Conservation (phyloP, 306 rosid genomes). For the Biancaea sappan region DNA sequence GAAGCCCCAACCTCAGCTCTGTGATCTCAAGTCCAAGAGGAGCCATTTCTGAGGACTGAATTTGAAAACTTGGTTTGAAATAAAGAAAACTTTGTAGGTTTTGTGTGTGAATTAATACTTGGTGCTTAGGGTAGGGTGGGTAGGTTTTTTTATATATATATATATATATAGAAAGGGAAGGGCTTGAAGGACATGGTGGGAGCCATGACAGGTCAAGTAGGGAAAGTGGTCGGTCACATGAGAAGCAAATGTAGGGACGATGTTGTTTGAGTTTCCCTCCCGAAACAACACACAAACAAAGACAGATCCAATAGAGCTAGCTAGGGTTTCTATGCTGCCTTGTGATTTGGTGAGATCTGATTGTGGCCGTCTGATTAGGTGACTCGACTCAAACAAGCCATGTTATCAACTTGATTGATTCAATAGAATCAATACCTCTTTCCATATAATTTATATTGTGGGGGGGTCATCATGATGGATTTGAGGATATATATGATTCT, state of each 20-base stretch:
- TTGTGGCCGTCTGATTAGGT: constrained; percentile 48
- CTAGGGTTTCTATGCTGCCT: constrained; percentile 42
- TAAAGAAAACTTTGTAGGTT: neutral
- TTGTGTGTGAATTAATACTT: neutral
- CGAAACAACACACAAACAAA: constrained; percentile 37
- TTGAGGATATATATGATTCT: neutral
- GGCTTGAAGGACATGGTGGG: constrained; percentile 36
- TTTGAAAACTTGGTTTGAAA: neutral
- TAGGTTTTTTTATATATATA: no score
- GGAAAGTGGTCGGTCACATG: constrained; percentile 74
- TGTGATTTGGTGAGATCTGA: constrained; percentile 45
- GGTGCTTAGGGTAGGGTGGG: neutral
- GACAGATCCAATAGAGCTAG: no score
- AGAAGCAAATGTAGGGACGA: constrained; percentile 72
- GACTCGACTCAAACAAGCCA: constrained; percentile 54
- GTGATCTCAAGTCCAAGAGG: constrained; percentile 70
- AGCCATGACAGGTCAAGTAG: constrained; percentile 67
- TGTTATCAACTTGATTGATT: constrained; percentile 49
- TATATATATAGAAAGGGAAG: constrained; percentile 28
- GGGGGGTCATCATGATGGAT: neutral
- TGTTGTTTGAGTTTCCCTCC: constrained; percentile 37
- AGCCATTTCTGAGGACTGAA: constrained; percentile 43
- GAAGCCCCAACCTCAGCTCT: constrained; percentile 79
- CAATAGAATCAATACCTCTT: neutral
- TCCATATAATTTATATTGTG: constrained; percentile 7